phyloP scores from a whole-genome alignment of 1,284 basidiomycete species.

The Leccinum colubrinum region DNA sequence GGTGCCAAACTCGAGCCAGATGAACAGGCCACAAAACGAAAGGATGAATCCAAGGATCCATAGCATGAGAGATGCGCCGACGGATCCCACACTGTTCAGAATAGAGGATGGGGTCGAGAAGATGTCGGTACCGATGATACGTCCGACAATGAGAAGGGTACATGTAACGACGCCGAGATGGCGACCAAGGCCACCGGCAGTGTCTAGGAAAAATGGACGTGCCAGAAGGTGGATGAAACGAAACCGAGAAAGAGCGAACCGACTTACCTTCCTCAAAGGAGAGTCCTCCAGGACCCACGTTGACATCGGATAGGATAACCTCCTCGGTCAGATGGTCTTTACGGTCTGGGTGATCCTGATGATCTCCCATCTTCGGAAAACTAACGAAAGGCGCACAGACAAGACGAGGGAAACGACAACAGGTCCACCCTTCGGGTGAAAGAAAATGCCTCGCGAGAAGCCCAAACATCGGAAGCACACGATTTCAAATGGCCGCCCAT shows the following conservation, averaged over 20 bases:
- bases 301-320: neutral
- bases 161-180: slow-evolving; percentile 48
- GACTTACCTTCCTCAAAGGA: slow-evolving; percentile 28
- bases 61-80: slow-evolving; percentile 52
- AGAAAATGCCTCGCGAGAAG: neutral
- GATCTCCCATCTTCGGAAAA: neutral
- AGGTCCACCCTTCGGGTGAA: neutral
- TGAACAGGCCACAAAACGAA: slow-evolving; percentile 50
- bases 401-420: slow-evolving; percentile 1
- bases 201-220: slow-evolving; percentile 27
- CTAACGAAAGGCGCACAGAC: slow-evolving; percentile 3
- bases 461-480: neutral
- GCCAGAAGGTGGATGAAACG: neutral
- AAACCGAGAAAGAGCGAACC: neutral
- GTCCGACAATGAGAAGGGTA: slow-evolving; percentile 48
- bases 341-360: neutral
- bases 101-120: slow-evolving; percentile 64
- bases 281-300: slow-evolving; percentile 26
- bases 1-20: slow-evolving; percentile 55
- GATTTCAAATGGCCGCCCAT: slow-evolving; percentile 1
- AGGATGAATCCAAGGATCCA: slow-evolving; percentile 55
- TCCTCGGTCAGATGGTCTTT: neutral
- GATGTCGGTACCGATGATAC: slow-evolving; percentile 60
- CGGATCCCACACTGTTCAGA: slow-evolving; percentile 44
- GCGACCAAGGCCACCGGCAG: slow-evolving; percentile 48